Evolutionary conservation across 768 basidiomycete species (phyloP), one percentile per base, ranked within the genome.

Genomic region (Leucogyrophana mollusca): DNA sequence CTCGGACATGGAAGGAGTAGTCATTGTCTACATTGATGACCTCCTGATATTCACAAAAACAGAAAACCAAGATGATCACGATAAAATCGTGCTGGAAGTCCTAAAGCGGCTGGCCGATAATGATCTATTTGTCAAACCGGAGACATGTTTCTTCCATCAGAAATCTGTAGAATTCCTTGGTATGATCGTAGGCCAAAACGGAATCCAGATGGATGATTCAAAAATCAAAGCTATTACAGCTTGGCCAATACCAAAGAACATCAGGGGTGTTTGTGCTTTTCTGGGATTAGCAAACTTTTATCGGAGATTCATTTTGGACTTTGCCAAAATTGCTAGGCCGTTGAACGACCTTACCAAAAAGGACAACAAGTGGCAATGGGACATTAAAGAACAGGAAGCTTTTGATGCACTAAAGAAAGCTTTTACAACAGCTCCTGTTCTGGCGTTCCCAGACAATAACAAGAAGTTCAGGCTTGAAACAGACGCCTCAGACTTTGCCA

Each of bases 1-100:
- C 35, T 14, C 45, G 8, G 58, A 71, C 33, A 2, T 67, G 39
- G 59, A 75, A 21, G 62, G 63, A 0, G 60, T 68, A 20, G 65
- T 80, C n/a, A 50, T 62, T 0, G 67, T 78, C 34, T 74, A 80
- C 52, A 52, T 77, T 25, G 73, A 75, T 45, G 65, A 77, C 46
- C 71, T 76, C 21, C 52, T 74, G 40, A 64, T 72, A 35, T 71
- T 56, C 27, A 56, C 58, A 1, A 34, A 55, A 13, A 59, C 54
- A 2, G 34, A 54, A 2, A 22, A 43, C 3, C 17, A 38, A 7
- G 43, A 50, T 10, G 53, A 60, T 27, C 58, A 64, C 23, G 33
- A 41, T 0, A 24, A 32, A 2, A 34, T 57, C 4, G 43, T 62
- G 2, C 49, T 37, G 2, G 23, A 51, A 32, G 64, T 72, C 0